These are phyloP conservation scores for Phytophthora crassamura DNA, from an alignment of 352 stramenopile genomes.

Conservation along the genomic window DNA sequence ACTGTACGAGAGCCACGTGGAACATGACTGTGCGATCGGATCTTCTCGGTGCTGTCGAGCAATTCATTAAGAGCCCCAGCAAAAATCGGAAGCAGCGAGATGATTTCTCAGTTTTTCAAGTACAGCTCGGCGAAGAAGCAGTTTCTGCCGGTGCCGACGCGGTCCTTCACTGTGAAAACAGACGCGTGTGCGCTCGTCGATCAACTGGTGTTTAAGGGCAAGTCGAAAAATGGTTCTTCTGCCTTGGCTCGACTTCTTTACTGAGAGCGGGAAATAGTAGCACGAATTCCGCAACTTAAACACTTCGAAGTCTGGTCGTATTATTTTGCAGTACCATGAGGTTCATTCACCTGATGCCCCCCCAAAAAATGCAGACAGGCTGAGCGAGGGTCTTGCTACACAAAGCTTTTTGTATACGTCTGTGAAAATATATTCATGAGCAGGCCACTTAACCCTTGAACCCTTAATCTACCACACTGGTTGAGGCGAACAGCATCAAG, in stretches of 20 bases:
- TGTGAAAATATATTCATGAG: too few species aligned
- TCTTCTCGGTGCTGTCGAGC: slow-evolving; percentile 49
- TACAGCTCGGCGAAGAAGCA: slow-evolving; percentile 89
- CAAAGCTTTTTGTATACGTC: too few species aligned
- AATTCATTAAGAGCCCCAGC: slow-evolving; percentile 38
- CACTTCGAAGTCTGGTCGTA: too few species aligned
- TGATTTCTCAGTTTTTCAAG: slow-evolving; percentile 80
- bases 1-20: slow-evolving; percentile 71
- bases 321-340: too few species aligned
- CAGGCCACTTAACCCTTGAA: too few species aligned
- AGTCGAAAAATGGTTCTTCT: slow-evolving; percentile 17
- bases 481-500: too few species aligned
- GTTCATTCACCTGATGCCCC: too few species aligned
- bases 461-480: too few species aligned
- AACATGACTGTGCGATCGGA: slow-evolving; percentile 44
- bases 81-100: slow-evolving; percentile 26
- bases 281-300: background rate
- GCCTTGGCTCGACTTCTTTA: slow-evolving; percentile 23
- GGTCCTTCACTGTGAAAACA: slow-evolving; percentile 77
- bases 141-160: slow-evolving; percentile 67
- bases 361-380: too few species aligned
- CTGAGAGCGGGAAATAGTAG: background rate
- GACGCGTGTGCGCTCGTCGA: slow-evolving; percentile 73
- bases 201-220: slow-evolving; percentile 63
- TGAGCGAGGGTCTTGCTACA: too few species aligned